Evolutionary conservation across 1,284 basidiomycete species (phyloP).

Genomic region (Salmacisia buchloeana): DNA sequence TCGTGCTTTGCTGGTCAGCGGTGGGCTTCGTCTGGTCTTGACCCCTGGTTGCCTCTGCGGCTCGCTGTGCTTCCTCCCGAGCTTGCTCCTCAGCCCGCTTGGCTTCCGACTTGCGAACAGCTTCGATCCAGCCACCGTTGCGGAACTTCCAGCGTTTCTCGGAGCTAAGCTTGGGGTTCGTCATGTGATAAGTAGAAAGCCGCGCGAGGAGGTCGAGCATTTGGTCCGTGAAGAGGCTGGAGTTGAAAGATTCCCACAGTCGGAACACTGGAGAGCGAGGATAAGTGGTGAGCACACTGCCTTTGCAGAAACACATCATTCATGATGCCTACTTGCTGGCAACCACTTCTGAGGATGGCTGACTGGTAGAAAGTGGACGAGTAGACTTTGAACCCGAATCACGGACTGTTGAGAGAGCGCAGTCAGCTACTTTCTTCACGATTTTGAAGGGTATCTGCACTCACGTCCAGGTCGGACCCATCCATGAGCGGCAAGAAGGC

Average conservation of each 20-base stretch:
- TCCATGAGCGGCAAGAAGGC: constrained; percentile 70
- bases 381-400: constrained; percentile 42
- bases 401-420: constrained; percentile 21
- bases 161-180: constrained; percentile 57
- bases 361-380: constrained; percentile 49
- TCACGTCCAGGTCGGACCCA: constrained; percentile 66
- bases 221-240: constrained; percentile 72
- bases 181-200: constrained; percentile 69
- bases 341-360: constrained; percentile 43
- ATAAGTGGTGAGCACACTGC: neutral
- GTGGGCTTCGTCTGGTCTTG: neutral
- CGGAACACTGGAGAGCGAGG: constrained; percentile 59
- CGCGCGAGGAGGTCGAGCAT: constrained; percentile 74
- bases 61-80: too few species aligned
- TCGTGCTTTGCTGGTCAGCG: too few species aligned
- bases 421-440: constrained; percentile 55
- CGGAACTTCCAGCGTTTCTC: constrained; percentile 53
- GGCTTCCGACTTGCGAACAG: neutral
- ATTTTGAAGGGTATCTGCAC: constrained; percentile 59
- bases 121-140: constrained; percentile 1
- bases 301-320: neutral
- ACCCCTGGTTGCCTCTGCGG: neutral
- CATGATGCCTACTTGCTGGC: constrained; percentile 19
- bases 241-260: constrained; percentile 80
- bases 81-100: too few species aligned